Base-by-base conservation (phyloP, 1,139 yeast genomes). In the Scheffersomyces quercinus region DNA sequence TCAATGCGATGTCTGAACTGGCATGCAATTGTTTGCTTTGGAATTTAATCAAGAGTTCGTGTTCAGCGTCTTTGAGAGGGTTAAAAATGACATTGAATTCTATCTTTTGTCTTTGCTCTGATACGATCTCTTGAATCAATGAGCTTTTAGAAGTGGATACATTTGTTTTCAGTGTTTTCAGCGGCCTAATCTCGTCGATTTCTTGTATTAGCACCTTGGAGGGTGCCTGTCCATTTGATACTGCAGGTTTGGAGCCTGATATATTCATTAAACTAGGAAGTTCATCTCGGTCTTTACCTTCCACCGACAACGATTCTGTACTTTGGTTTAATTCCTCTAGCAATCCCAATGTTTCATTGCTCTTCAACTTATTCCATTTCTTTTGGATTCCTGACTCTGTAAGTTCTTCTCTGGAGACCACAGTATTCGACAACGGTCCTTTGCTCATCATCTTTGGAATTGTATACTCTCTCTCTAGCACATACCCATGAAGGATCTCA, bases 381-480 rank as follows among this genome's bases (percentile, higher is more conserved):
- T 66, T 63, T 47, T 65, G 67, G 28, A 73, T 57, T 6, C 70
- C 75, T 9, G 59, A 53, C 29, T 59, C 67, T 9, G 57, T 62
- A 38, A 72, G 52, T 29, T 73, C 74, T 28, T 64, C 55, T 29
- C 56, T 50, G 6, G 61, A 54, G 6, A 75, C 55, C 37, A 65
- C 70, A 0, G 80, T 69, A 15, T 58, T 53, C 14, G 71, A 58
- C 29, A 73, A 59, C 8, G 68, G 72, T 1, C 91, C 91, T 63
- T 85, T 85, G 43, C 72, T 64, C 6, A 71, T 58, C 81, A 87
- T 73, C 54, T 83, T 85, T 1, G 91, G 93, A 4, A 75, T 73
- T 59, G 59, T 70, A 60, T 50, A 73, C 45, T 53, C 82, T 43
- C 79, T 50, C 31, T 72, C 78, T 37, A 58, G 68, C 55, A 53